Conservation (phyloP, 306 rosid species). For the Medicago arabica region DNA sequence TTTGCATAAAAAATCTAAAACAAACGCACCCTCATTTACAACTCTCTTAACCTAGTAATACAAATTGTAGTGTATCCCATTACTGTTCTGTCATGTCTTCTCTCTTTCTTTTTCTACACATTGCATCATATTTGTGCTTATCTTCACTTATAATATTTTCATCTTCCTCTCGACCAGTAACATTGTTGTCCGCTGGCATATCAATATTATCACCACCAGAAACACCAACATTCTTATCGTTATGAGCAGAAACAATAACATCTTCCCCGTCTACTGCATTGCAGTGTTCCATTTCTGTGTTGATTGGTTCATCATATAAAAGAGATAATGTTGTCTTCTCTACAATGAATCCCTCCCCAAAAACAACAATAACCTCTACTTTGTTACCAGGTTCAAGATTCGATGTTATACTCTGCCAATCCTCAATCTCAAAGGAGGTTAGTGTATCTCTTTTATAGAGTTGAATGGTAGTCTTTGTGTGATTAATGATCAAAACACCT, state of each 20-base stretch:
- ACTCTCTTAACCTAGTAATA: too few species aligned
- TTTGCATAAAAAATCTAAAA: too few species aligned
- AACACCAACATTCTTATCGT: neutral
- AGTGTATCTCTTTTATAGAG: neutral
- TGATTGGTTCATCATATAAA: neutral
- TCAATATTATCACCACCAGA: neutral
- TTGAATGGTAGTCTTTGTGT: neutral
- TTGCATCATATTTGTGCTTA: neutral
- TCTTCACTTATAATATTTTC: neutral
- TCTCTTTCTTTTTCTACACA: too few species aligned
- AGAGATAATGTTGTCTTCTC: neutral
- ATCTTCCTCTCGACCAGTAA: neutral
- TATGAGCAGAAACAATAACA: neutral
- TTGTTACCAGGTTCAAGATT: constrained; percentile 1
- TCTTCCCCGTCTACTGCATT: neutral
- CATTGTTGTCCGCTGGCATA: neutral
- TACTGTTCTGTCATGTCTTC: too few species aligned
- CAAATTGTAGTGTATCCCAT: too few species aligned
- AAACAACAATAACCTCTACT: neutral
- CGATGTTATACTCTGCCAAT: neutral
- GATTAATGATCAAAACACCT: neutral
- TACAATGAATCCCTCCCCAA: neutral
- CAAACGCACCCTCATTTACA: too few species aligned
- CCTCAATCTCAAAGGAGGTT: neutral
- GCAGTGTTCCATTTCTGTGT: neutral